A percentile compares a stretch with the other conserved stretches of the same genome.
phyloP scores from a whole-genome alignment of 2,329 filamentous ascomycete genomes.

The Ophiostoma perfectum region DNA sequence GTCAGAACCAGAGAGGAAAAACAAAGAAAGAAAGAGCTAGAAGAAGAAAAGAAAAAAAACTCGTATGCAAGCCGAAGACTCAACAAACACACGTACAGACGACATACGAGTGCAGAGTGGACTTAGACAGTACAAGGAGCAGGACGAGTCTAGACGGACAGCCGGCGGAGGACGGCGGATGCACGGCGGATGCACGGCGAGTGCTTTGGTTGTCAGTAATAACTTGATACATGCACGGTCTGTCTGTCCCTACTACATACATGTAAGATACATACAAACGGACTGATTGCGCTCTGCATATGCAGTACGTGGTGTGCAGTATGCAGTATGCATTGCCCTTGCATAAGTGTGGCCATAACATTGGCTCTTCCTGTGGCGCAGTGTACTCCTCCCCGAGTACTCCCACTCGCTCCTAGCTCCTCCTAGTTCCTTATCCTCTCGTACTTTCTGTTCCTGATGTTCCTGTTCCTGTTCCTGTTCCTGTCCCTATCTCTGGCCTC shows the following conservation, averaged over 20 bases:
- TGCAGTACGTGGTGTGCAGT: not conserved
- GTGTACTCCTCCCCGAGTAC: too few species aligned
- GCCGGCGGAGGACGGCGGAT: too few species aligned
- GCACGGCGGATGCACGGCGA: too few species aligned
- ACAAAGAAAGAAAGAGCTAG: not conserved
- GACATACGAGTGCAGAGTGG: too few species aligned
- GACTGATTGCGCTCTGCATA: not conserved
- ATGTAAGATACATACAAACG: not conserved
- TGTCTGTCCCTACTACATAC: not conserved
- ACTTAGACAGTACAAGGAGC: too few species aligned
- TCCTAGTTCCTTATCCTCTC: too few species aligned
- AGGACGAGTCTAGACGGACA: too few species aligned
- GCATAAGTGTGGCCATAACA: conserved; percentile 10
- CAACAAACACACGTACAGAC: not conserved
- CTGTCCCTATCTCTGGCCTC: conserved; percentile 2
- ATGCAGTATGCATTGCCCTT: conserved; percentile 10
- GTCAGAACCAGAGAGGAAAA: too few species aligned
- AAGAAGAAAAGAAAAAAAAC: not conserved
- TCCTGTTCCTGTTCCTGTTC: not conserved
- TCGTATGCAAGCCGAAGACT: conserved; percentile 1
- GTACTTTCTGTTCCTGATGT: not conserved
- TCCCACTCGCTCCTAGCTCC: too few species aligned
- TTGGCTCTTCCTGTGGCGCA: not conserved
- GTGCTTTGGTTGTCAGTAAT: not conserved
- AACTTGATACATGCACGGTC: not conserved